Percentiles rank a stretch among this genome's conserved stretches.
These are phyloP conservation scores for Crithidia acanthocephali DNA, from an alignment of 208 protist genomes.

Conservation along the genomic window DNA sequence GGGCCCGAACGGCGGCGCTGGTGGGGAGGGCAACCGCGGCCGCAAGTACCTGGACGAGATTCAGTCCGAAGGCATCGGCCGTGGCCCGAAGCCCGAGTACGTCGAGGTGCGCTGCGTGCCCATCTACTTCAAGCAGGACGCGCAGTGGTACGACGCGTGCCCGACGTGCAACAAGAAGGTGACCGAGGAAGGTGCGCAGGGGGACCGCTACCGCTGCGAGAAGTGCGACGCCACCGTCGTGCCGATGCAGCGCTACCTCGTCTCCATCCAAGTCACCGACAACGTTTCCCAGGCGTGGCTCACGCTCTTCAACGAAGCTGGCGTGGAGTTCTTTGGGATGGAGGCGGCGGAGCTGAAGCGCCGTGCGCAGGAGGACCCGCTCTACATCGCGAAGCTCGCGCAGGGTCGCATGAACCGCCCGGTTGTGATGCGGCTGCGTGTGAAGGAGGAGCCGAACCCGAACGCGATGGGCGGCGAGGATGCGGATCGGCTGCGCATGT, in stretches of 20 bases:
- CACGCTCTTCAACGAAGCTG: conserved; percentile 92
- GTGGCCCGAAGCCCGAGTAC: conserved; percentile 83
- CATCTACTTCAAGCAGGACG: conserved; percentile 91
- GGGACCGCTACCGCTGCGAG: conserved; percentile 85
- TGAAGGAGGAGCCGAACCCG: conserved; percentile 80
- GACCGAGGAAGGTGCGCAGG: conserved; percentile 74
- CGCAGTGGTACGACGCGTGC: conserved; percentile 92
- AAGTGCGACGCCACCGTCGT: conserved; percentile 85
- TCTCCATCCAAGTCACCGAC: conserved; percentile 89
- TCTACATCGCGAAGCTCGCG: conserved; percentile 76
- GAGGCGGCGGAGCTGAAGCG: conserved; percentile 83
- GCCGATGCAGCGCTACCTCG: conserved; percentile 85
- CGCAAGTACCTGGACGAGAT: conserved; percentile 91
- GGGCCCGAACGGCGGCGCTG: conserved; percentile 32
- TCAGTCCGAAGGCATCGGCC: conserved; percentile 69
- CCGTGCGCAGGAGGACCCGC: conserved; percentile 72
- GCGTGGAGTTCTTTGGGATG: conserved; percentile 90
- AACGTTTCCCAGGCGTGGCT: conserved; percentile 91
- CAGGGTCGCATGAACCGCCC: conserved; percentile 88
- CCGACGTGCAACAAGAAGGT: conserved; percentile 94
- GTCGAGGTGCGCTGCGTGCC: conserved; percentile 90
- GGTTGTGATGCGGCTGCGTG: conserved; percentile 85
- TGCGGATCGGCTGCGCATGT: conserved; percentile 82
- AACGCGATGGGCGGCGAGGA: conserved; percentile 60
- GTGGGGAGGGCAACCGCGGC: conserved; percentile 73